Percentiles rank a stretch among this genome's conserved stretches.
These are phyloP conservation scores for Dendrocalamus sinicus DNA, from an alignment of 176 grass and related monocot species.

Conservation along the genomic window DNA sequence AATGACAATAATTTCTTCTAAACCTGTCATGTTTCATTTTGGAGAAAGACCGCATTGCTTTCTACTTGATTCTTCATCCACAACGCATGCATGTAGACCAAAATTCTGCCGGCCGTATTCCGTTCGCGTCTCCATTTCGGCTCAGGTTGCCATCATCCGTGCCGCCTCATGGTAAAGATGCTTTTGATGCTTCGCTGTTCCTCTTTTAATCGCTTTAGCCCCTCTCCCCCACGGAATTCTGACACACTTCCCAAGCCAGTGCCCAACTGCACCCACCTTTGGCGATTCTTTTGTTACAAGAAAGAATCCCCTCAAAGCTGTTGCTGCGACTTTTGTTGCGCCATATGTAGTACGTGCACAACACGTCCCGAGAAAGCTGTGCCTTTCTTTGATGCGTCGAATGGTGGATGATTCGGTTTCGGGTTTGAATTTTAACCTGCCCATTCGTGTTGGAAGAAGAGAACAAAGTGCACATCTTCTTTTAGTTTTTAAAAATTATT, in stretches of 20 bases:
- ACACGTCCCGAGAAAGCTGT: conserved; percentile 35
- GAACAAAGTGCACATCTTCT: too few species aligned
- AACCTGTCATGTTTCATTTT: not conserved
- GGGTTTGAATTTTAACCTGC: too few species aligned
- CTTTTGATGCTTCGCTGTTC: conserved; percentile 25
- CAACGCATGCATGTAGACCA: not conserved
- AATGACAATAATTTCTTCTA: too few species aligned
- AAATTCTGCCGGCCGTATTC: conserved; percentile 20
- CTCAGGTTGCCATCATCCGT: conserved; percentile 37
- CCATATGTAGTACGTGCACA: not conserved
- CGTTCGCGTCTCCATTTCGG: not conserved
- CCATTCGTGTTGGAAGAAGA: too few species aligned
- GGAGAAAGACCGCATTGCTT: not conserved
- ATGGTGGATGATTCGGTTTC: too few species aligned
- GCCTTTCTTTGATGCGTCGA: not conserved
- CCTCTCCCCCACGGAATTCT: conserved; percentile 23
- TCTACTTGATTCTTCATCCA: too few species aligned
- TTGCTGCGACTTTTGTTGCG: not conserved
- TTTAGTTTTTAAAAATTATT: too few species aligned
- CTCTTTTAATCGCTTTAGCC: conserved; percentile 5
- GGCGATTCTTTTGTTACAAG: conserved; percentile 46
- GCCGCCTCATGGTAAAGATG: conserved; percentile 39
- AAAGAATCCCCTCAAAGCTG: conserved; percentile 46
- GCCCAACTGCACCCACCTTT: conserved; percentile 45
- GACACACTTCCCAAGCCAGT: conserved; percentile 58